Evolutionary conservation across 202 grass and related monocot genomes (phyloP), one percentile per base, ranked within the genome.

Genomic region (Digitaria exilis): DNA sequence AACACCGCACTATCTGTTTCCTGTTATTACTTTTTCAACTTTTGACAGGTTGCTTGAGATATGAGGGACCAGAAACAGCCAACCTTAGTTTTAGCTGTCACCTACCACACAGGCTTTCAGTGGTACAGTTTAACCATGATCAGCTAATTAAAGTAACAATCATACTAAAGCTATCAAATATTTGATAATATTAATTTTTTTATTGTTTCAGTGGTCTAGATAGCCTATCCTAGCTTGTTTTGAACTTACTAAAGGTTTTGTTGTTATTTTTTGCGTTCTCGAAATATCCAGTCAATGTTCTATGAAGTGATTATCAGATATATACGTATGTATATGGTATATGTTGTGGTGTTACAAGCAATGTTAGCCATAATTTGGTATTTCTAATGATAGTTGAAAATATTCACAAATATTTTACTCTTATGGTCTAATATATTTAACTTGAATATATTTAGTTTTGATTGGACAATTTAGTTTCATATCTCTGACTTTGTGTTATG

Each of bases 21-120:
- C 51, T 73, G 42, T 43, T 86, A 80, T 69, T 82, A 59, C 66
- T 71, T 64, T 64, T 84, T 42, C 42, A 48, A 72, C 41, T 61
- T 61, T 69, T 75, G 70, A 69, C 32, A 45, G 32, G 49, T 51
- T 73, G 58, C 58, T 86, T 88, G 73, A 28, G 48, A 73, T 61
- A 65, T 24, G 61, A 55, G 34, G 13, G 59, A 60, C 73, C 59
- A 74, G 26, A 74, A 85, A 80, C 79, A 79, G 17, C 69, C 34
- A 68, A 62, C 15, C 50, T 82, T 10, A 12, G 37, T 73, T 57
- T 58, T 30, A 55, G 28, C 39, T 82, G 58, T 73, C 48, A 89
- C 65, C 65, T 66, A 78, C 72, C 77, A 34, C 57, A 57, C 32
- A 62, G 34, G 39, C 31, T 42, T 76, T 45, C 70, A 76, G 62